A percentile compares a stretch with the other conserved stretches of the same genome.
Conservation (phyloP, 805 yeast genomes). For the Candida patagonica region DNA sequence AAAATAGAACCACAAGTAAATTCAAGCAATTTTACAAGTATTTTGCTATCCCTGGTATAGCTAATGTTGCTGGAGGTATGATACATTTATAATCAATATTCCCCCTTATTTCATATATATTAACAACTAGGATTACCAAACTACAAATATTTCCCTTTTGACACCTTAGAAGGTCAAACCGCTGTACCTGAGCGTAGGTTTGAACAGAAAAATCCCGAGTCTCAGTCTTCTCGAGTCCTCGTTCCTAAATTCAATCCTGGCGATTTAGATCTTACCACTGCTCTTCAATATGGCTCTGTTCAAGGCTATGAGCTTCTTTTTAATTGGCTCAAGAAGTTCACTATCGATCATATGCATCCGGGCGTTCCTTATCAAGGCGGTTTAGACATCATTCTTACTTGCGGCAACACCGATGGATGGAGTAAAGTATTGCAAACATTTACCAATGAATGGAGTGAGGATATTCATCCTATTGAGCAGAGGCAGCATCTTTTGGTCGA, state of each 20-base stretch:
- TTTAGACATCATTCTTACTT: constrained; percentile 62
- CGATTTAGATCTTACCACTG: constrained; percentile 52
- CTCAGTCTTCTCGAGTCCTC: constrained; percentile 2
- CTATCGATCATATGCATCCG: constrained; percentile 14
- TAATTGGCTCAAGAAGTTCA: constrained; percentile 64
- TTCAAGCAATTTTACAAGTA: constrained; percentile 78
- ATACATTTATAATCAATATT: not conserved
- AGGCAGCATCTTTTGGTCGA: constrained; percentile 51
- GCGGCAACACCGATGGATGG: constrained; percentile 85
- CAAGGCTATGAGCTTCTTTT: constrained; percentile 71
- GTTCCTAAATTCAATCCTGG: constrained; percentile 32
- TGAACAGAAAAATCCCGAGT: not conserved
- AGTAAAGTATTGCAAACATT: constrained; percentile 72
- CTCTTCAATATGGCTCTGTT: constrained; percentile 84
- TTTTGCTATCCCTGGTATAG: constrained; percentile 61
- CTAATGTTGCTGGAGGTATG: constrained; percentile 62
- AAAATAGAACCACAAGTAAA: constrained; percentile 62
- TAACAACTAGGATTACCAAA: constrained; percentile 68
- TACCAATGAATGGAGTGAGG: constrained; percentile 61
- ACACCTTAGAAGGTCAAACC: constrained; percentile 55
- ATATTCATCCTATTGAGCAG: constrained; percentile 3
- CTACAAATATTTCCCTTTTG: constrained; percentile 87
- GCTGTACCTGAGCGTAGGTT: constrained; percentile 34
- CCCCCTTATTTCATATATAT: not conserved
- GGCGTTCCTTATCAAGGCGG: constrained; percentile 35